A percentile compares a stretch with the other conserved stretches of the same genome.
Conservation (phyloP, 2,329 filamentous ascomycete species). For the Dactylellina drechsleri region DNA sequence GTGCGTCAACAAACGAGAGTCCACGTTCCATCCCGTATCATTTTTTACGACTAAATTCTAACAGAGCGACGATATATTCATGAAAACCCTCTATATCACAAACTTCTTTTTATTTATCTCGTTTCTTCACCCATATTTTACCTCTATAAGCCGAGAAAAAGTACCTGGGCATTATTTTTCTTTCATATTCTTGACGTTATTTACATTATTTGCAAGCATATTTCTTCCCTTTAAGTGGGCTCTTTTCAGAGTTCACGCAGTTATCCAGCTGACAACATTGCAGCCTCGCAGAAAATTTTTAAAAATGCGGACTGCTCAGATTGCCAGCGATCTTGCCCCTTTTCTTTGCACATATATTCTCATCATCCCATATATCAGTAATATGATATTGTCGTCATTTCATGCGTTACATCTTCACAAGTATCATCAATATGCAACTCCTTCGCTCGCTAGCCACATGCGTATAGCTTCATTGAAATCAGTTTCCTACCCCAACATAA, state of each 20-base stretch:
- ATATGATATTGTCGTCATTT: not conserved
- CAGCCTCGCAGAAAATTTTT: conserved; percentile 26
- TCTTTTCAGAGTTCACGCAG: conserved; percentile 13
- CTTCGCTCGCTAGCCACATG: conserved; percentile 4
- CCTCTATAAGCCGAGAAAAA: conserved; percentile 26
- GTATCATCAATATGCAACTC: not conserved
- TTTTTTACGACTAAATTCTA: conserved; percentile 16
- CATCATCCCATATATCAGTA: not conserved
- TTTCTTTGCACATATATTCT: conserved; percentile 3
- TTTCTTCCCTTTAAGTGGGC: conserved; percentile 9
- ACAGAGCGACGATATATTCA: conserved; percentile 16
- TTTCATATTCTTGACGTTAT: not conserved
- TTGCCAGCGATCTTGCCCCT: conserved; percentile 7
- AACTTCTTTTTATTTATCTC: conserved; percentile 10
- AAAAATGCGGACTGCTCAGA: conserved; percentile 28
- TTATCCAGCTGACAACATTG: conserved; percentile 23
- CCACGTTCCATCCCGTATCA: conserved; percentile 2
- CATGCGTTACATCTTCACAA: not conserved
- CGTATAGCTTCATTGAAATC: not conserved
- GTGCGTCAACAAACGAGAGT: conserved; percentile 9
- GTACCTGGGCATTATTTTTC: conserved; percentile 38
- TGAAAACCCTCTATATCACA: not conserved
- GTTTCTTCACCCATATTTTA: conserved; percentile 1
- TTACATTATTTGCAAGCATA: conserved; percentile 1
- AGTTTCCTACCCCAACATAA: not conserved